Evolutionary conservation across 1,139 yeast species (phyloP), one percentile per base, ranked within the genome.

Genomic region (Pichia cactophila): DNA sequence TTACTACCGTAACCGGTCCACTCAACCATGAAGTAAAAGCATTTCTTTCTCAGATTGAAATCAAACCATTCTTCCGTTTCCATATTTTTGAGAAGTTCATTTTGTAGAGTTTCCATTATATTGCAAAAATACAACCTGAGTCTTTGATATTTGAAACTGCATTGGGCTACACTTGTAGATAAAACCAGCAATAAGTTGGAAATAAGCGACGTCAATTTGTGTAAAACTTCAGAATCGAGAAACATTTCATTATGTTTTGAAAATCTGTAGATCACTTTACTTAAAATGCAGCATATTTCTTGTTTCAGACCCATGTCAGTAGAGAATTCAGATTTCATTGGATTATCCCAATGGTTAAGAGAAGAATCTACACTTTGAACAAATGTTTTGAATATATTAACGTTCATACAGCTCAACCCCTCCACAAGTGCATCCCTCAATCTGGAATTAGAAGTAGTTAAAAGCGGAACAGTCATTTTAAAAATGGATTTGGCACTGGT

Each of bases 1-100:
- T 80, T 72, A 47, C 78, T 83, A 1, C 97, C 97, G 63, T 79
- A 81, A 0, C 95, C 95, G 66, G 96, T 88, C 99, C 99, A 94
- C 61, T 87, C 96, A 56, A 86, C 89, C 53, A 92, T 70, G 60
- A 79, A 83, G 44, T 82, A 80, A 67, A 88, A 89, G 57, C 94
- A 85, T 0, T 89, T 85, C 28, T 86, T 81, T 51, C 97, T 73
- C 10, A 92, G 94, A 58, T 84, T 90, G 63, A 89, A 89, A 1
- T 95, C 92, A 26, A 90, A 70, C 79, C 92, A 80, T 44, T 71
- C 71, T 26, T 73, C 75, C 7, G 78, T 68, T 14, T 54, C 50
- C 14, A 45, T 54, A 12, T 45, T 41, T 37, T 56, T 53, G 20
- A 51, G 14, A 33, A 58, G 47, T 40, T 61, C 65, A 8, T 70